These are phyloP conservation scores for Tieghemostelium lacteum DNA, from an alignment of 78 protist genomes.

Conservation along the genomic window DNA sequence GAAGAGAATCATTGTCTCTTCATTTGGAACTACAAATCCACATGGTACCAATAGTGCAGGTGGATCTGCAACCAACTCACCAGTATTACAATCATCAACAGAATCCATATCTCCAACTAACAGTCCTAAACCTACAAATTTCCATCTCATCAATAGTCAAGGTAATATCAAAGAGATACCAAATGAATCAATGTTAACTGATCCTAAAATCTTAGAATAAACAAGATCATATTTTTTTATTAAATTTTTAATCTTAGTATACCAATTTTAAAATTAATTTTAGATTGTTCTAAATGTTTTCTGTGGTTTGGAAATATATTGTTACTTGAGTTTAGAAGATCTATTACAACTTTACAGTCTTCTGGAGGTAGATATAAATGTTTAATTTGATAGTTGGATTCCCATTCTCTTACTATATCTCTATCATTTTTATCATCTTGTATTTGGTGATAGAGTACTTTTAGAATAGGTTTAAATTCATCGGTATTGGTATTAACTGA, in stretches of 20 bases:
- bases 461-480: background rate
- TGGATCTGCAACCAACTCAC: background rate
- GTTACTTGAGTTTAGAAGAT: background rate
- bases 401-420: background rate
- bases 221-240: no score
- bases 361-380: background rate
- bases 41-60: background rate
- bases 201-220: no score
- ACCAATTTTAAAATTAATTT: background rate
- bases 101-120: no score
- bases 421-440: background rate
- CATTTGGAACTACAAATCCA: slow-evolving; percentile 13
- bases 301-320: background rate
- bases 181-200: no score
- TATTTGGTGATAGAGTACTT: background rate
- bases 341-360: slow-evolving; percentile 1
- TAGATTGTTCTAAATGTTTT: background rate
- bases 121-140: no score
- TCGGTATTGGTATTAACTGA: background rate
- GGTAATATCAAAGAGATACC: no score
- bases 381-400: background rate
- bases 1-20: slow-evolving; percentile 48
- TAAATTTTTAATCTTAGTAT: slow-evolving; percentile 1
- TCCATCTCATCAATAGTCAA: no score
- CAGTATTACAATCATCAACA: no score